Percentiles rank a stretch among this genome's conserved stretches.
These are phyloP conservation scores for Pisolithus tinctorius DNA, from an alignment of 768 basidiomycete genomes.

Conservation along the genomic window DNA sequence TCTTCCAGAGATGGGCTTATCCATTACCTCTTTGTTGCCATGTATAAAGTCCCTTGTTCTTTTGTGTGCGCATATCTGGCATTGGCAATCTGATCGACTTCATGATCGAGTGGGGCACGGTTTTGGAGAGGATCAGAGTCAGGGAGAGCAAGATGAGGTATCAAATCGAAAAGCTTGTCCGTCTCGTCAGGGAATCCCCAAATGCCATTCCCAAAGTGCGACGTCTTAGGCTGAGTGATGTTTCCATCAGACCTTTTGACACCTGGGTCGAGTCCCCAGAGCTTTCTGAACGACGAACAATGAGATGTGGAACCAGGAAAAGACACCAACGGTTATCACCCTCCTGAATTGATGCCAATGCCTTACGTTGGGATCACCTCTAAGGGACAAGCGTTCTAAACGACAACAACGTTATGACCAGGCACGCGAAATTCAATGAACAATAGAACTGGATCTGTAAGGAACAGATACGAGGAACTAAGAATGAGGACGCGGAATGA, in stretches of 20 bases:
- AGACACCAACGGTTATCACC: slow-evolving; percentile 44
- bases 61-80: slow-evolving; percentile 54
- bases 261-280: slow-evolving; percentile 85
- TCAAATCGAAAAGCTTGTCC: slow-evolving; percentile 92
- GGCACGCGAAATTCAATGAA: slow-evolving; percentile 69
- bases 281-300: slow-evolving; percentile 45
- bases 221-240: neutral
- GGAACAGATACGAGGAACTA: slow-evolving; percentile 81
- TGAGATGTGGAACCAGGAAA: slow-evolving; percentile 27
- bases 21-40: slow-evolving; percentile 55
- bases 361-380: slow-evolving; percentile 64
- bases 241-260: slow-evolving; percentile 69
- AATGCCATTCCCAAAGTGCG: slow-evolving; percentile 41
- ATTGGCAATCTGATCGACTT: slow-evolving; percentile 73
- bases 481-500: slow-evolving; percentile 30
- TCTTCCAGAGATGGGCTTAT: slow-evolving; percentile 29
- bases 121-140: slow-evolving; percentile 82
- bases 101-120: slow-evolving; percentile 71
- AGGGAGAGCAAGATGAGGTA: slow-evolving; percentile 87
- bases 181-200: slow-evolving; percentile 58
- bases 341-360: slow-evolving; percentile 83
- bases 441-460: slow-evolving; percentile 47
- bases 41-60: slow-evolving; percentile 83
- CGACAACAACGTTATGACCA: slow-evolving; percentile 60
- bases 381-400: slow-evolving; percentile 34